Conservation (phyloP, 139 green algal genomes). For the Chlamydomonas applanata region DNA sequence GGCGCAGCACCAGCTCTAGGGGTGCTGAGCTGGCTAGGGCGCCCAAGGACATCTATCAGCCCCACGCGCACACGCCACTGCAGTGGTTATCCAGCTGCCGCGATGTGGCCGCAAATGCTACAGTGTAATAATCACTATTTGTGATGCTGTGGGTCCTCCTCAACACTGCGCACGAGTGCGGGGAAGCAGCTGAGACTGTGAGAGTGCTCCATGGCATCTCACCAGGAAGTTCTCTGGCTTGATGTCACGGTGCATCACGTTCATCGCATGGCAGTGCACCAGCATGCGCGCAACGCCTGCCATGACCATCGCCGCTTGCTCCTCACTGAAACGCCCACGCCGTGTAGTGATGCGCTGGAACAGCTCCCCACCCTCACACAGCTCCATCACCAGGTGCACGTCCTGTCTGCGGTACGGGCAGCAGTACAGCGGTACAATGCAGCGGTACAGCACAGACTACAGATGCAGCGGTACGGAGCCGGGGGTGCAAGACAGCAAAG, state of each 20-base stretch:
- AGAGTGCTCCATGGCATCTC: constrained; percentile 3
- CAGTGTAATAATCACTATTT: too few species aligned
- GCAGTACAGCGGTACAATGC: not conserved
- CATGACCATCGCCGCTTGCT: too few species aligned
- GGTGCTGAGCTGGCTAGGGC: too few species aligned
- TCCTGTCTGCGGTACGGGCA: not conserved
- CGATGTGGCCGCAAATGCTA: too few species aligned
- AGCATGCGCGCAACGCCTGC: constrained; percentile 77
- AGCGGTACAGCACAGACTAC: not conserved
- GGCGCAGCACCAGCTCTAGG: too few species aligned
- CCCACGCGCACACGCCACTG: too few species aligned
- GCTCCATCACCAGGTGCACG: constrained; percentile 46
- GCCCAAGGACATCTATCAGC: too few species aligned
- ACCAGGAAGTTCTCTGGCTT: constrained; percentile 73
- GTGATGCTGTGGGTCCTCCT: too few species aligned
- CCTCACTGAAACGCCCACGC: too few species aligned
- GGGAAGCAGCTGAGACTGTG: not conserved
- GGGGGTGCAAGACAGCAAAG: not conserved
- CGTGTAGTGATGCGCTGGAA: constrained; percentile 80
- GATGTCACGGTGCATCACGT: constrained; percentile 59
- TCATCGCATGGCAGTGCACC: constrained; percentile 45
- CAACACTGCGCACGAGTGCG: too few species aligned
- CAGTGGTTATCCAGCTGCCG: too few species aligned
- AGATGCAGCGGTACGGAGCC: not conserved
- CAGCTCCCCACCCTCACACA: constrained; percentile 78